Evolutionary conservation across 257 asterid species (phyloP), one percentile per base, ranked within the genome.

Genomic region (Solanum sejunctum): DNA sequence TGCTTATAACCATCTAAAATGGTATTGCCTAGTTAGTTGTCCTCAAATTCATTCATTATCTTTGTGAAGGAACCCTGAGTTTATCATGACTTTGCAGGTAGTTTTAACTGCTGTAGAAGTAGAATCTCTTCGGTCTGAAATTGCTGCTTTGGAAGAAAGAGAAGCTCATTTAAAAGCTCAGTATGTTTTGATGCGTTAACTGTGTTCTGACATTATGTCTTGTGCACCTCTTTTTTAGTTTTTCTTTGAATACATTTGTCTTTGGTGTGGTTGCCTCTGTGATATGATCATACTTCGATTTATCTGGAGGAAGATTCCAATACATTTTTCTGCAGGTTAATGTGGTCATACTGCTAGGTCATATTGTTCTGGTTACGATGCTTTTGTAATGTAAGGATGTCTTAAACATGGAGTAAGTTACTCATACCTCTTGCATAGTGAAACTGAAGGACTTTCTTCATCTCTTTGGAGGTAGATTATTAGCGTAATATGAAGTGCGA

Each of bases 111-210:
- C 94, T 77, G 95, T 87, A 80, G 98, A 97, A 91, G 97, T 97
- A 55, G 98, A 90, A 87, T 95, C 99, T 87, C 98, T 97, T 63
- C 98, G 97, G 80, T 97, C 99, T 15, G 99, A 97, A 89, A 89
- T 97, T 85, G 87, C 91, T 80, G 89, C 88, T 86, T 85, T 94
- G 84, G 98, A 97, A 89, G 98, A 95, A 88, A 92, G 97, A 82
- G 97, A 93, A 88, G 93, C 97, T 47, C 97, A 95, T 91, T 90
- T 87, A 87, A 97, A 94, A 90, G 97, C 99, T 61, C 98, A 86
- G 99, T 97, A 89, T 87, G 98, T 13, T 26, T 26, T 28, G 61
- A 83, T 69, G 26, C 16, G 52, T 79, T 86, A 17, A 6, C 47
- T 85, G 85, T 60, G 78, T 51, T 28, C 82, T 86, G 73, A 78